Conservation (phyloP, 2,329 filamentous ascomycete genomes). For the Pseudogymnoascus sp. region DNA sequence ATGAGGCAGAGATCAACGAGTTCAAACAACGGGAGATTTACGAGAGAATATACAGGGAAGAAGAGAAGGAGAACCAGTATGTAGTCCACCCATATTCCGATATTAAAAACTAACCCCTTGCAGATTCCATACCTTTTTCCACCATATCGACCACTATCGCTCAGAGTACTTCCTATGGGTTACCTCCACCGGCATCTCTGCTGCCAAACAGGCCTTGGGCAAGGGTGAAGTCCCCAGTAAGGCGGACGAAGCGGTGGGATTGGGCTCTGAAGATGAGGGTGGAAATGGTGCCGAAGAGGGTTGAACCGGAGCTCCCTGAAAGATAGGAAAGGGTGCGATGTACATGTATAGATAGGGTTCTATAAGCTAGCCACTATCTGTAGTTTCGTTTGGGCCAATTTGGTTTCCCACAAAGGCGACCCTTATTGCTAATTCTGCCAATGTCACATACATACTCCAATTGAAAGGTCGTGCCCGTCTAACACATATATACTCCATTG, state of each 20-base stretch:
- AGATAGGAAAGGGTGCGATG: background rate
- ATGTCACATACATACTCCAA: background rate
- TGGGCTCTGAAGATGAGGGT: background rate
- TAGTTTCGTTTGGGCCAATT: background rate
- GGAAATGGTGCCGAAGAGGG: background rate
- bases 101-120: slow-evolving; percentile 20
- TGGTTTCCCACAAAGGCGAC: background rate
- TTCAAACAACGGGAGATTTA: slow-evolving; percentile 96
- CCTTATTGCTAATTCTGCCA: background rate
- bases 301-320: background rate
- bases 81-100: slow-evolving; percentile 29
- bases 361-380: background rate
- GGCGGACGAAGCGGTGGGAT: slow-evolving; percentile 2
- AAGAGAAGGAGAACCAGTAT: slow-evolving; percentile 81
- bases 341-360: background rate
- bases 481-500: background rate
- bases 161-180: slow-evolving; percentile 69
- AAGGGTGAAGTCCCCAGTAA: slow-evolving; percentile 32
- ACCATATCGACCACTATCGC: slow-evolving; percentile 70
- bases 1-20: slow-evolving; percentile 69
- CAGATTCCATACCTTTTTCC: slow-evolving; percentile 72
- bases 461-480: background rate
- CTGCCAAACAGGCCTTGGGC: slow-evolving; percentile 45
- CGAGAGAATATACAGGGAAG: slow-evolving; percentile 80
- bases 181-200: slow-evolving; percentile 61